A percentile compares a stretch with the other conserved stretches of the same genome.
Conservation (phyloP, 129 eudicot species). For the Lonicera japonica region DNA sequence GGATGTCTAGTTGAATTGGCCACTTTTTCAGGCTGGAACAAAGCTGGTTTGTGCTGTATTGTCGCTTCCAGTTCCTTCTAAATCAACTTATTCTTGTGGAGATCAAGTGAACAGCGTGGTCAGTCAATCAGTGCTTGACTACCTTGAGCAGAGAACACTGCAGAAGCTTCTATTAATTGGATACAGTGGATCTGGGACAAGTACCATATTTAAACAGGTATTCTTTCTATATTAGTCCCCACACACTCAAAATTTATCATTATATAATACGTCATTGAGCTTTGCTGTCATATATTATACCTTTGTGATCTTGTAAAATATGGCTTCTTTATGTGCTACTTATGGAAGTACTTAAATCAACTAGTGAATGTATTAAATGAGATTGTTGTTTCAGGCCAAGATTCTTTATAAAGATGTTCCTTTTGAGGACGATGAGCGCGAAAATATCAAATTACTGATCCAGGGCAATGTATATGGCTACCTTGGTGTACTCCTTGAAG, state of each 20-base stretch:
- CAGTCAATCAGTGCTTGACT: constrained; percentile 54
- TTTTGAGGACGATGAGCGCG: constrained; percentile 81
- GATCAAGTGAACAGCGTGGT: constrained; percentile 51
- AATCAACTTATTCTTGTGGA: constrained; percentile 41
- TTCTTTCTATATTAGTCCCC: background rate
- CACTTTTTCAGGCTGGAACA: constrained; percentile 68
- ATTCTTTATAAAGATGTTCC: constrained; percentile 80
- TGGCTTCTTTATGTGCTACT: background rate
- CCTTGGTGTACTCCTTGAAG: constrained; percentile 90
- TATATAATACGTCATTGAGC: background rate
- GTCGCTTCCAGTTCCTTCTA: constrained; percentile 92
- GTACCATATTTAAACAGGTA: constrained; percentile 97
- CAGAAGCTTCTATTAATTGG: constrained; percentile 89
- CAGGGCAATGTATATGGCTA: constrained; percentile 84
- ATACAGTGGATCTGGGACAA: constrained; percentile 86
- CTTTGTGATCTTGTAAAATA: background rate
- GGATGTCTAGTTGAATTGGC: background rate
- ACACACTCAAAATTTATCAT: no score
- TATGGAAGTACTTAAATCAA: background rate
- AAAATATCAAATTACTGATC: constrained; percentile 63
- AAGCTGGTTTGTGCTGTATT: constrained; percentile 90
- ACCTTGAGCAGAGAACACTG: constrained; percentile 52
- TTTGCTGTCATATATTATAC: background rate
- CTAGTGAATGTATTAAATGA: background rate
- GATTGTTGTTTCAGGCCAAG: constrained; percentile 52